Percentiles rank a stretch among this genome's conserved stretches.
Conservation (phyloP, 768 basidiomycete genomes). For the Hemileccinum impolitum region DNA sequence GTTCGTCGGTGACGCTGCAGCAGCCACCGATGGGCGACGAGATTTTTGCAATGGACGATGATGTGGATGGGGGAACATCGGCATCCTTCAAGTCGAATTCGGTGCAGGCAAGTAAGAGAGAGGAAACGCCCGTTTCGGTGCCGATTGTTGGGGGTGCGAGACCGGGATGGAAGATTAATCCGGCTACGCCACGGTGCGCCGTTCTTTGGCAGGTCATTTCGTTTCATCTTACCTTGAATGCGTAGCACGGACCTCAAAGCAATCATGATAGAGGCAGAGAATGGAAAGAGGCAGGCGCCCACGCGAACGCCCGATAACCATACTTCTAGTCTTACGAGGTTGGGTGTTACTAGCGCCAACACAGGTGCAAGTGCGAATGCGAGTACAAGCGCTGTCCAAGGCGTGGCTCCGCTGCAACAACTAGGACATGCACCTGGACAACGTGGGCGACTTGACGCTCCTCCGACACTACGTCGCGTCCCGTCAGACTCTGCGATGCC, state of each 20-base stretch:
- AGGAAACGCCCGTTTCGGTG: conserved; percentile 21
- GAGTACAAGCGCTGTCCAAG: no score
- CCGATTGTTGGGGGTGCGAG: conserved; percentile 1
- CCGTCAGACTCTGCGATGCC: conserved; percentile 9
- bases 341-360: no score
- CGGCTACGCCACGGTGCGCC: conserved; percentile 50
- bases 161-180: conserved; percentile 46
- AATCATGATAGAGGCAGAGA: conserved; percentile 79
- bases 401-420: neutral
- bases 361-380: neutral
- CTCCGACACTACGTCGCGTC: conserved; percentile 8
- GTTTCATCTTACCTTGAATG: conserved; percentile 10
- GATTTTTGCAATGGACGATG: conserved; percentile 82
- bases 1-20: neutral
- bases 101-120: no score
- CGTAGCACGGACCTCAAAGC: conserved; percentile 76
- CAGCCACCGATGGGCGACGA: conserved; percentile 47
- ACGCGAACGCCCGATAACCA: no score
- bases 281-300: conserved; percentile 17
- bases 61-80: no score
- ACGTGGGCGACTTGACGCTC: conserved; percentile 5
- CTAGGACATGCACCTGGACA: neutral
- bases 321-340: no score
- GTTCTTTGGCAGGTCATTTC: conserved; percentile 6
- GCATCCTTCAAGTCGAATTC: no score